phyloP scores from a whole-genome alignment of 495 filamentous ascomycete species.

The Annulohypoxylon moriforme region DNA sequence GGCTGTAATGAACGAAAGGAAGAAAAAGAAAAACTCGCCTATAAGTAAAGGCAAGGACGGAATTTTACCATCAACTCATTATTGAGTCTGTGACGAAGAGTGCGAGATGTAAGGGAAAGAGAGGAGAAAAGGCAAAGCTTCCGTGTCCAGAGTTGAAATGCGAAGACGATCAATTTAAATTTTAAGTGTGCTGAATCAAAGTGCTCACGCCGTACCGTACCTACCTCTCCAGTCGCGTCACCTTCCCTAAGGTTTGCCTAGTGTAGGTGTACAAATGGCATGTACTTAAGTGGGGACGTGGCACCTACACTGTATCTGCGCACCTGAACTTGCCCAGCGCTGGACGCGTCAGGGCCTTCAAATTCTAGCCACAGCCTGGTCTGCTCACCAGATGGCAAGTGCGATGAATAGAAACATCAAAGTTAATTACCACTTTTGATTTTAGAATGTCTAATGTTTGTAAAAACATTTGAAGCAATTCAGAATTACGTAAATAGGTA shows the following conservation, averaged over 20 bases:
- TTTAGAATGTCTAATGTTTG: no score
- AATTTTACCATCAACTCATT: constrained; percentile 23
- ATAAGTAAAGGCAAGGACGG: constrained; percentile 16
- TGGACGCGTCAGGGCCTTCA: constrained; percentile 1
- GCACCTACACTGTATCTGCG: neutral
- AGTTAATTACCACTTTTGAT: neutral
- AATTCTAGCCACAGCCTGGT: constrained; percentile 17
- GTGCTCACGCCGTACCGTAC: constrained; percentile 20
- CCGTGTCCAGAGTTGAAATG: constrained; percentile 5
- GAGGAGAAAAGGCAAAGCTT: constrained; percentile 6
- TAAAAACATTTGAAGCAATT: no score
- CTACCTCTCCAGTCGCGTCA: constrained; percentile 33
- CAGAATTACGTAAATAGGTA: no score
- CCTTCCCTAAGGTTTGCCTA: neutral
- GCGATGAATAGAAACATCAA: neutral
- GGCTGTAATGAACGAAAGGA: constrained; percentile 7
- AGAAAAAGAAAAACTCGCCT: constrained; percentile 21
- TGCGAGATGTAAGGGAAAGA: neutral
- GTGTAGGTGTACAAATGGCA: neutral
- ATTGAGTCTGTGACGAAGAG: constrained; percentile 10
- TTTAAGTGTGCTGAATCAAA: constrained; percentile 30
- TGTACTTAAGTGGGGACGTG: neutral
- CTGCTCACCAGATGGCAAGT: neutral
- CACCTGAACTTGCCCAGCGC: neutral
- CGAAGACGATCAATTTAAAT: constrained; percentile 17